Evolutionary conservation across 2,329 filamentous ascomycete genomes (phyloP), one percentile per base, ranked within the genome.

Genomic region (Xylariaceae sp.): DNA sequence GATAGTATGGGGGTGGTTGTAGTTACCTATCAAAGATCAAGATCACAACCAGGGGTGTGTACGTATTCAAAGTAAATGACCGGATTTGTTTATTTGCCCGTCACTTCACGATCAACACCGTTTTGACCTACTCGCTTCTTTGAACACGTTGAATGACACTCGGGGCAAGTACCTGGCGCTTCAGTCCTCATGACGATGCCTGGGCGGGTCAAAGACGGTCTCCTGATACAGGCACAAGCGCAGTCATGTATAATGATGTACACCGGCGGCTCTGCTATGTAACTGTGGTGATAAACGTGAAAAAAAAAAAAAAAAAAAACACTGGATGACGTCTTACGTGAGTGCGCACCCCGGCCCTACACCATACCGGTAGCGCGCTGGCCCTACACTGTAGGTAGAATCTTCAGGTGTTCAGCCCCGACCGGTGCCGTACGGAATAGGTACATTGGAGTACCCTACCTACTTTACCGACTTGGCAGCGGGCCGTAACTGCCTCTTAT

Each of bases 141-240:
- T 19, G 43, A 45, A 45, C 32, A 19, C 11, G 8, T 31, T 32
- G 9, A 32, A 6, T 45, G 30, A 6, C 12, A 44, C 19, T 9
- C 32, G 43, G 29, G 12, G 8, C 32, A 47, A n/a, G 7, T 43
- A 39, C 43, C 48, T 53, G 50, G 56, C 41, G 44, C 50, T 56
- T 53, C 12, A 46, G 51, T 19, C n/a, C 59, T 50, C 34, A 54
- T 59, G 59, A 59, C 50, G 37, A 52, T 52, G 27, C 41, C 32
- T 32, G 35, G 50, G 26, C 39, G 53, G 48, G 42, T 46, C n/a
- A 30, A 27, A 6, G 35, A 37, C 41, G 45, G 53, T 56, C 56
- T 52, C 35, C 43, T 60, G 58, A 60, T 39, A 48, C 47, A 58
- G 47, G 48, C 56, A 59, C 57, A 57, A 53, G 57, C 51, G 49